phyloP scores from a whole-genome alignment of 257 asterid genomes.

The Solanum stenotomum region DNA sequence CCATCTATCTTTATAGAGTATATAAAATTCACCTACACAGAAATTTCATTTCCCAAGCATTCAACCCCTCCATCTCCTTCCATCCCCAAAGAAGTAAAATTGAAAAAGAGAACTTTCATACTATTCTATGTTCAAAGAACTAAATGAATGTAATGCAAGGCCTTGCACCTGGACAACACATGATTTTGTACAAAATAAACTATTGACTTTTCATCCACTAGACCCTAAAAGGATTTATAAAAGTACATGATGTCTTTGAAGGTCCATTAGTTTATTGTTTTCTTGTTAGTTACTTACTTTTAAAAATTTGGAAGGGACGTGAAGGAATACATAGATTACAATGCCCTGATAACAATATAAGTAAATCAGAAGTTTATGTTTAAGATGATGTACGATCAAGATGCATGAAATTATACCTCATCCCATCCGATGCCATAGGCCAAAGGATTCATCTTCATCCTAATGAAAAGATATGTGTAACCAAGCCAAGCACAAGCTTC shows the following conservation, averaged over 20 bases:
- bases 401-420: slow-evolving; percentile 48
- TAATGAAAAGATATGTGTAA: slow-evolving; percentile 88
- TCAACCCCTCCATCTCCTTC: not conserved
- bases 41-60: not conserved
- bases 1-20: not conserved
- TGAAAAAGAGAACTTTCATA: not conserved
- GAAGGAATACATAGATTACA: not conserved
- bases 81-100: not conserved
- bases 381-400: not conserved
- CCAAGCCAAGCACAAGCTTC: slow-evolving; percentile 99
- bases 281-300: not conserved
- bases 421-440: slow-evolving; percentile 99
- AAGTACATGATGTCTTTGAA: not conserved
- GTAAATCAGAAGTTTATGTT: not conserved
- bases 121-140: not conserved
- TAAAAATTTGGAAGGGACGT: not conserved
- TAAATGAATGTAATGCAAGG: not conserved
- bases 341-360: not conserved
- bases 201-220: not conserved
- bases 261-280: not conserved
- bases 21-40: not conserved
- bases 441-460: slow-evolving; percentile 98
- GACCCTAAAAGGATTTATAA: not conserved
- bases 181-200: not conserved
- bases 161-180: not conserved